Percentiles rank a stretch among this genome's conserved stretches.
phyloP scores from a whole-genome alignment of 257 asterid species.

The Mentha longifolia region DNA sequence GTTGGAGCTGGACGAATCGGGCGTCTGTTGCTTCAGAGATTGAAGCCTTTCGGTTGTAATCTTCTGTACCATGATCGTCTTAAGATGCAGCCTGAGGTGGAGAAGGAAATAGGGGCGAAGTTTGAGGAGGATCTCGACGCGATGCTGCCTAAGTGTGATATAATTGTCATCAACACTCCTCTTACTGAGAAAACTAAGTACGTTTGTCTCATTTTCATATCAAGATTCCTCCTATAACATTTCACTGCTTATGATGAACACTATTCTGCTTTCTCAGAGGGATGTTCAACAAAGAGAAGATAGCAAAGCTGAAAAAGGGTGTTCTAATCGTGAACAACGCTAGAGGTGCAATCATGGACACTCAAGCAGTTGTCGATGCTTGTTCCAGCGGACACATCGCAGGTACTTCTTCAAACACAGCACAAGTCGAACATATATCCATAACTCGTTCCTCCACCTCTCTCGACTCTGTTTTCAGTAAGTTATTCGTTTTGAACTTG shows the following conservation, averaged over 20 bases:
- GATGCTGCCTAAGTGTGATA: constrained; percentile 95
- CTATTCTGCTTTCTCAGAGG: constrained; percentile 51
- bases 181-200: constrained; percentile 94
- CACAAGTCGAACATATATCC: neutral
- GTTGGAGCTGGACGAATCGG: constrained; percentile 99
- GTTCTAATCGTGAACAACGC: constrained; percentile 94
- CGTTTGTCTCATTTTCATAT: neutral
- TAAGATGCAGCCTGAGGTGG: constrained; percentile 73
- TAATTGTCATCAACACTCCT: constrained; percentile 86
- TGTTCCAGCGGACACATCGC: constrained; percentile 94
- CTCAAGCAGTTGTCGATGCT: constrained; percentile 97
- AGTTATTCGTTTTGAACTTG: no score
- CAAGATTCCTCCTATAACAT: neutral
- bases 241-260: neutral
- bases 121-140: constrained; percentile 89
- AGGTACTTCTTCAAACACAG: constrained; percentile 48
- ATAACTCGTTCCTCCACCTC: no score
- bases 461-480: neutral
- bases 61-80: constrained; percentile 90
- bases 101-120: constrained; percentile 76
- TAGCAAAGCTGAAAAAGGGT: constrained; percentile 90
- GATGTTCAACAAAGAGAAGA: constrained; percentile 82
- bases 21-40: constrained; percentile 76
- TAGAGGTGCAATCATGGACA: constrained; percentile 98
- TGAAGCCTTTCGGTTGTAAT: constrained; percentile 94